Evolutionary conservation across 768 basidiomycete genomes (phyloP).

Genomic region (Calocera viscosa): DNA sequence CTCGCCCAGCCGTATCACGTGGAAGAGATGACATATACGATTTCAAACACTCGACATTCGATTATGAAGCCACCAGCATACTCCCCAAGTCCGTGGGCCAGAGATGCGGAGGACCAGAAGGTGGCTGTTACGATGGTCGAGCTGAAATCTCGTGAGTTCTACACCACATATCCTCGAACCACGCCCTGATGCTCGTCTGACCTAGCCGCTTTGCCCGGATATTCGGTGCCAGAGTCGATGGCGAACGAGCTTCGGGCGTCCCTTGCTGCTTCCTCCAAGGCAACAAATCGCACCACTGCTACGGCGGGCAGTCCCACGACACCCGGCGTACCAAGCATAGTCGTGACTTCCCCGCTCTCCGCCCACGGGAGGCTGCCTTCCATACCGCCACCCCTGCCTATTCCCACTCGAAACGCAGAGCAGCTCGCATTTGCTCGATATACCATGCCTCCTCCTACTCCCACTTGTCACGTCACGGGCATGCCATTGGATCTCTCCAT

Average conservation of each 20-base stretch:
- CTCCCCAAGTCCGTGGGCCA: not conserved
- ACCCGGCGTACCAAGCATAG: not conserved
- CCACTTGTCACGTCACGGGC: not conserved
- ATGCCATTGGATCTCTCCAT: not conserved
- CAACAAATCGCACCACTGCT: not conserved
- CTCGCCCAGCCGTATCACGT: not conserved
- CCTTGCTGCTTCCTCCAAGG: not conserved
- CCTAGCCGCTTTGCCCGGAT: not conserved
- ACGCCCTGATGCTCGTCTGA: not conserved
- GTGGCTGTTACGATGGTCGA: not conserved
- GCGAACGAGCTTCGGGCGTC: not conserved
- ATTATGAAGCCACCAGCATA: not conserved
- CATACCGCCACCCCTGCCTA: not conserved
- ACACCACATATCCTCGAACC: not conserved
- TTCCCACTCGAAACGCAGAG: not conserved
- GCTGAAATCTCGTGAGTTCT: slow-evolving; percentile 1
- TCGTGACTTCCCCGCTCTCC: not conserved
- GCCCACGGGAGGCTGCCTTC: not conserved
- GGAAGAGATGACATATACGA: not conserved
- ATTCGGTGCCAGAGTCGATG: not conserved
- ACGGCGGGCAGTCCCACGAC: not conserved
- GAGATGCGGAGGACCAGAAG: not conserved
- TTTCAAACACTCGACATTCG: not conserved
- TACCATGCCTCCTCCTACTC: slow-evolving; percentile 3
- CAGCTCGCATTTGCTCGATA: not conserved